Evolutionary conservation across 2,329 filamentous ascomycete species (phyloP), one percentile per base, ranked within the genome.

Genomic region (Apiospora pterosperma): DNA sequence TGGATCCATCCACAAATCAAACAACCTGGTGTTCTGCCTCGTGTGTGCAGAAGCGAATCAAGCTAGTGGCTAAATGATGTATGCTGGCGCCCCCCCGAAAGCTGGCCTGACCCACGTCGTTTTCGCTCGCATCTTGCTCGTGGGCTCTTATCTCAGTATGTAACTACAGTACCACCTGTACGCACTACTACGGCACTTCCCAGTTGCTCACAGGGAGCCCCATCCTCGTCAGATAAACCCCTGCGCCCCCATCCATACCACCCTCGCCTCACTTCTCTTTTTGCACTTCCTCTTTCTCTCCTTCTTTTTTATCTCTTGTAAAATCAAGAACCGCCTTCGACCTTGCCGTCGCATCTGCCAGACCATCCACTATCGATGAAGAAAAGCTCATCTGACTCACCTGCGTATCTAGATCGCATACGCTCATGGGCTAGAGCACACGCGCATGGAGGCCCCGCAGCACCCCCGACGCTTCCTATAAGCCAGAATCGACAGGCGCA

Each of bases 361-460:
- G 71, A 69, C 63, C 66, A 69, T 66, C 69, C 67, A 65, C 70
- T 68, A 74, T 88, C 85, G 85, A 88, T 88, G 86, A 88, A 86
- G 84, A 79, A 86, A 83, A 78, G 79, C 79, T 85, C 80, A 70
- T 77, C 83, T 78, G 80, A 84, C 69, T 76, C 70, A 64, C 66
- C 80, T 74, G 80, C 82, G 76, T 79, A 81, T 76, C 80, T 80
- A 85, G 81, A 85, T 82, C 81, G 80, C 81, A 80, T 82, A 80
- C 80, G 81, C 81, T 84, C 83, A 78, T 82, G 80, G 84, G 80
- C 82, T 79, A 76, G 76, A 76, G 77, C 81, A 77, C 79, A 81
- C 79, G 80, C 84, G 81, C 79, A 86, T 86, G 84, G 83, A 82
- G 78, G 76, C 78, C 73, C 78, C 72, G 77, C 75, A 31, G 12